Percentiles rank a stretch among this genome's conserved stretches.
These are phyloP conservation scores for Perkinsus olseni DNA, from an alignment of 169 alveolate species.

Conservation along the genomic window DNA sequence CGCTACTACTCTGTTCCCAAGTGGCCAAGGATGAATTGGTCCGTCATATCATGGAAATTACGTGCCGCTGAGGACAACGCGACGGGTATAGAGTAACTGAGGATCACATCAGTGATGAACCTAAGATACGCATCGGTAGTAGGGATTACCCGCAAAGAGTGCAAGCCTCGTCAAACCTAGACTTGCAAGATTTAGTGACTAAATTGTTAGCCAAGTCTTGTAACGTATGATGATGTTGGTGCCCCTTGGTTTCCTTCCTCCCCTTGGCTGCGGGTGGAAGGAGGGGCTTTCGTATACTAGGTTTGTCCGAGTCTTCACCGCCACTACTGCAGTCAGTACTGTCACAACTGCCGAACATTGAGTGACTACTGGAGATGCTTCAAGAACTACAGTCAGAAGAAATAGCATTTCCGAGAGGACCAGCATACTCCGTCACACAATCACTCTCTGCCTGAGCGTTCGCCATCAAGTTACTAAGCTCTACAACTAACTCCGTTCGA, in stretches of 20 bases:
- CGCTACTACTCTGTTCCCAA: not conserved
- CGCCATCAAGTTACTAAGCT: too few relatives aligned
- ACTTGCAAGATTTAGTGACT: not conserved
- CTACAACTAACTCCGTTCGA: too few relatives aligned
- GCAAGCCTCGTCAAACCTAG: not conserved
- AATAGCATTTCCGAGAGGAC: too few relatives aligned
- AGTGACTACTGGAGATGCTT: not conserved
- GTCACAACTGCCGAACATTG: not conserved
- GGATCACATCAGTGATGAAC: not conserved
- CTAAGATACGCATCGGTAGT: too few relatives aligned
- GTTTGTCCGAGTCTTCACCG: not conserved
- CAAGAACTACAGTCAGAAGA: not conserved
- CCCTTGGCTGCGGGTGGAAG: not conserved
- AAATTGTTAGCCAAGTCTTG: not conserved
- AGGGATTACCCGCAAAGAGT: not conserved
- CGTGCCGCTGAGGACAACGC: conserved; percentile 4
- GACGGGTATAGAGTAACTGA: not conserved
- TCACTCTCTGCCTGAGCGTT: too few relatives aligned
- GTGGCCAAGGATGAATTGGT: not conserved
- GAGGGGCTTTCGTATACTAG: not conserved
- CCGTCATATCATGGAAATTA: not conserved
- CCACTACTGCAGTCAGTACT: not conserved
- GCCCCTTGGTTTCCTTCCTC: not conserved
- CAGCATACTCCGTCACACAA: too few relatives aligned
- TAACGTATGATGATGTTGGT: not conserved